Percentiles rank a stretch among this genome's conserved stretches.
Evolutionary conservation across 2,329 filamentous ascomycete species (phyloP).

Genomic region (Nemania sp.): DNA sequence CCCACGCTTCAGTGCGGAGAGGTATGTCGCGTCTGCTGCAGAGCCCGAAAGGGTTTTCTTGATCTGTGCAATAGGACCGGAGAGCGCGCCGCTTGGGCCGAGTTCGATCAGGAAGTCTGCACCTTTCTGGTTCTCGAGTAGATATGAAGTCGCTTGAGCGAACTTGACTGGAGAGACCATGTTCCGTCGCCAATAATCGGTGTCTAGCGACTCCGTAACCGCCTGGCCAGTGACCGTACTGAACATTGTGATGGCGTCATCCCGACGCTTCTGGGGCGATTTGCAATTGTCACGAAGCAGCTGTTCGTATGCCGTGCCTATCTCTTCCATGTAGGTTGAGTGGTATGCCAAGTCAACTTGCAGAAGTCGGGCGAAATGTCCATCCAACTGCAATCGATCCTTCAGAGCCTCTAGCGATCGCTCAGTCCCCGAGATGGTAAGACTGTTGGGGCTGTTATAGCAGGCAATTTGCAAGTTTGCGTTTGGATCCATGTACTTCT

Average conservation of each 20-base stretch:
- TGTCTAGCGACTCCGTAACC: background rate
- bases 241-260: slow-evolving; percentile 13
- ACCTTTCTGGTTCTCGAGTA: slow-evolving; percentile 12
- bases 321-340: slow-evolving; percentile 21
- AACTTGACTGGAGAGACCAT: slow-evolving; percentile 40
- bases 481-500: background rate
- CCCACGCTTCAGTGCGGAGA: slow-evolving; percentile 20
- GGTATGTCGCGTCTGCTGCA: slow-evolving; percentile 14
- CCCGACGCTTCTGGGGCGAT: background rate
- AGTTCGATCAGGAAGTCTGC: slow-evolving; percentile 21
- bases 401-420: slow-evolving; percentile 12
- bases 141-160: slow-evolving; percentile 20
- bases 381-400: slow-evolving; percentile 6
- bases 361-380: slow-evolving; percentile 33
- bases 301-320: slow-evolving; percentile 20
- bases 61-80: slow-evolving; percentile 35
- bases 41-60: slow-evolving; percentile 11
- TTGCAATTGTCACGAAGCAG: slow-evolving; percentile 9
- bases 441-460: slow-evolving; percentile 37
- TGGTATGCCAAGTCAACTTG: slow-evolving; percentile 36
- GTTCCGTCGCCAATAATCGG: slow-evolving; percentile 38
- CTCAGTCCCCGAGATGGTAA: slow-evolving; percentile 34
- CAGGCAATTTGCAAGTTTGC: slow-evolving; percentile 32
- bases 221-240: slow-evolving; percentile 18
- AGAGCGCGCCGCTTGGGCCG: slow-evolving; percentile 30